These are phyloP conservation scores for Odontarrhena argentea DNA, from an alignment of 345 rosid species.

Conservation along the genomic window DNA sequence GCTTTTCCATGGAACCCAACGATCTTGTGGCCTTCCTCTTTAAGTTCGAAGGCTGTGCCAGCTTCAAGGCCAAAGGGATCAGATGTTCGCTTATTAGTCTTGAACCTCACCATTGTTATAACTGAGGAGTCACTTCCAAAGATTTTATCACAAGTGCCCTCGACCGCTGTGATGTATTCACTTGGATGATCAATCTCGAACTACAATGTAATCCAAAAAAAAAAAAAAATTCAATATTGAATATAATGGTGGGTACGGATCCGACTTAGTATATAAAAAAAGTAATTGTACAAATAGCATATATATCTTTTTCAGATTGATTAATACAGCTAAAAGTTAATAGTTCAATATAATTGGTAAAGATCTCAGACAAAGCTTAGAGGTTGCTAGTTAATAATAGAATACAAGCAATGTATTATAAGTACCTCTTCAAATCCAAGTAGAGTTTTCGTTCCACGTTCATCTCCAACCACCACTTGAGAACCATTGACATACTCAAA, in stretches of 20 bases:
- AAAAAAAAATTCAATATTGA: not conserved
- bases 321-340: too few species aligned
- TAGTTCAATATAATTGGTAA: too few species aligned
- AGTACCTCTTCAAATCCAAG: conserved; percentile 20
- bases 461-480: not conserved
- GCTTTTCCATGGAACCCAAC: conserved; percentile 41
- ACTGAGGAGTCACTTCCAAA: conserved; percentile 7
- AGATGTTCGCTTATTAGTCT: conserved; percentile 27
- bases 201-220: conserved; percentile 3
- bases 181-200: conserved; percentile 34
- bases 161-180: conserved; percentile 29
- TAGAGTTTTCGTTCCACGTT: conserved; percentile 14
- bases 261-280: too few species aligned
- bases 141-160: not conserved
- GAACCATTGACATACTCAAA: conserved; percentile 13
- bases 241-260: too few species aligned
- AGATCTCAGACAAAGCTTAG: too few species aligned
- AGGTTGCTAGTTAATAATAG: too few species aligned
- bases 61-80: conserved; percentile 28
- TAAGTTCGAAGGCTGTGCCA: conserved; percentile 6
- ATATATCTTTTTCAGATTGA: too few species aligned
- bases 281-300: too few species aligned
- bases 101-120: conserved; percentile 25
- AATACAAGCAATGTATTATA: too few species aligned
- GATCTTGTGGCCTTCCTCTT: conserved; percentile 30